Conservation (phyloP, 208 protist genomes). For the Wallacemonas sp. region DNA sequence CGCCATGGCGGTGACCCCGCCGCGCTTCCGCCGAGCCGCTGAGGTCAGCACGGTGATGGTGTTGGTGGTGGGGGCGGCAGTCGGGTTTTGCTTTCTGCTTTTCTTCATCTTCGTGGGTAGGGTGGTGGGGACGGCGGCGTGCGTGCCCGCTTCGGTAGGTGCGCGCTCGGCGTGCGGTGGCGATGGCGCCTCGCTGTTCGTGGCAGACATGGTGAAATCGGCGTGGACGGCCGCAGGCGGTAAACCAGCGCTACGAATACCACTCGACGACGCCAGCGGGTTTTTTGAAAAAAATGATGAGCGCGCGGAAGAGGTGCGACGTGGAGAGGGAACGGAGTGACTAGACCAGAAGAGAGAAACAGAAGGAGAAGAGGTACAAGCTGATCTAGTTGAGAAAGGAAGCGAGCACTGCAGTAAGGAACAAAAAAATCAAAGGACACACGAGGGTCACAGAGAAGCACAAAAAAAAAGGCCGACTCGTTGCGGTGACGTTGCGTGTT, state of each 20-base stretch:
- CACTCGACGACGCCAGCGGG: no score
- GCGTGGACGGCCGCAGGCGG: no score
- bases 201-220: no score
- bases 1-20: neutral
- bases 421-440: neutral
- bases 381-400: neutral
- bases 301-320: neutral
- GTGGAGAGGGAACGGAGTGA: neutral
- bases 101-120: no score
- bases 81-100: neutral
- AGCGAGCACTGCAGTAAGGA: neutral
- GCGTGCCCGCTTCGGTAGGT: no score
- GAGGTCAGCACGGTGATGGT: slow-evolving; percentile 8
- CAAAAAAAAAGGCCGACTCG: no score
- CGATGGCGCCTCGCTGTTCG: no score
- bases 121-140: no score
- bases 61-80: neutral
- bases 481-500: no score
- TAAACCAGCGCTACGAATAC: no score
- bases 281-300: neutral
- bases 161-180: no score
- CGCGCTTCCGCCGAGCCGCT: neutral
- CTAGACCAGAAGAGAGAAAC: neutral
- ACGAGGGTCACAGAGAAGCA: slow-evolving; percentile 4
- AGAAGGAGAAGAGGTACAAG: neutral